Conservation (phyloP, 2,329 filamentous ascomycete genomes). For the Fusarium annulatum region DNA sequence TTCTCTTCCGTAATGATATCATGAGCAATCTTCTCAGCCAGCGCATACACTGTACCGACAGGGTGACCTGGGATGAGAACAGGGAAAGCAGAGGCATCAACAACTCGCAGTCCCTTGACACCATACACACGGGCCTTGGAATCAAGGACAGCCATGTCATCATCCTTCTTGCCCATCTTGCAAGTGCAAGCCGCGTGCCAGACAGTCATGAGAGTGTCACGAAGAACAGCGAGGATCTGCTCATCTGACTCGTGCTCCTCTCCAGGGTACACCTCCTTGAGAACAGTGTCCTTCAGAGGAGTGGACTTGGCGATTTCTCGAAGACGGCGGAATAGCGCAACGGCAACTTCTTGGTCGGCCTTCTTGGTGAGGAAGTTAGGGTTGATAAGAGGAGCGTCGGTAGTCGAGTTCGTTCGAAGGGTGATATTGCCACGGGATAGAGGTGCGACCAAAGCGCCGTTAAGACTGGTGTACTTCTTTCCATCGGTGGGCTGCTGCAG, state of each 20-base stretch:
- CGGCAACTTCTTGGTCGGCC: conserved; percentile 57
- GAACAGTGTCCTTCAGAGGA: conserved; percentile 50
- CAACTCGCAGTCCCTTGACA: conserved; percentile 25
- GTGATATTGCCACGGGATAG: conserved; percentile 58
- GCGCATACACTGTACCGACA: conserved; percentile 23
- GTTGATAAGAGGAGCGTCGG: conserved; percentile 56
- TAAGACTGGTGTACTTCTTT: conserved; percentile 39
- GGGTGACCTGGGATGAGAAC: conserved; percentile 33
- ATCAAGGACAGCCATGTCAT: conserved; percentile 32
- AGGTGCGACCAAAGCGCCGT: conserved; percentile 52
- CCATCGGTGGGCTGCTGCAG: conserved; percentile 32
- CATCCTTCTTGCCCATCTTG: conserved; percentile 35
- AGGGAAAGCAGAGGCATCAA: conserved; percentile 29
- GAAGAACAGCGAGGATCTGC: conserved; percentile 53
- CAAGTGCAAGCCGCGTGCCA: conserved; percentile 39
- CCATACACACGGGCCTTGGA: conserved; percentile 34
- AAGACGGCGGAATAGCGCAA: conserved; percentile 56
- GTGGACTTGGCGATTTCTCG: conserved; percentile 47
- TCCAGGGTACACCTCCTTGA: conserved; percentile 46
- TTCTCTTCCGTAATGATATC: conserved; percentile 21
- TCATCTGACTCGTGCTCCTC: conserved; percentile 50
- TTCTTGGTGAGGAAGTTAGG: conserved; percentile 58
- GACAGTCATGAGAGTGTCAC: conserved; percentile 38
- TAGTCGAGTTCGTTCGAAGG: conserved; percentile 50
- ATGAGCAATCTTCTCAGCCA: conserved; percentile 37